Percentiles rank a stretch among this genome's conserved stretches.
phyloP scores from a whole-genome alignment of 2,329 filamentous ascomycete genomes.

The Hypoxylon sp. region DNA sequence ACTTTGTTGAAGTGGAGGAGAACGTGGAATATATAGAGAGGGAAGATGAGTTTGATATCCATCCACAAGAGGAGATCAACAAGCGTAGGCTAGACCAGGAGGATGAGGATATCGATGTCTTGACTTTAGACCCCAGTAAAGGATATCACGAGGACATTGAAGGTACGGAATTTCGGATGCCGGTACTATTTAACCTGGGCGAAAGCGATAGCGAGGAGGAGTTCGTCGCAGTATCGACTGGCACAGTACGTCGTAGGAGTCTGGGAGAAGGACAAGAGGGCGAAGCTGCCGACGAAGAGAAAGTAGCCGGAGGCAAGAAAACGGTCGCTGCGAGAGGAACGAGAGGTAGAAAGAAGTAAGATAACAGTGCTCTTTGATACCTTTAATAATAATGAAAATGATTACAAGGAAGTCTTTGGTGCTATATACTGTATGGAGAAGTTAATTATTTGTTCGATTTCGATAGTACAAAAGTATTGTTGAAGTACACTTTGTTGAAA shows the following conservation, averaged over 20 bases:
- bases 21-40: slow-evolving; percentile 96
- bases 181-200: slow-evolving; percentile 90
- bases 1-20: slow-evolving; percentile 97
- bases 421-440: neutral
- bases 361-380: neutral
- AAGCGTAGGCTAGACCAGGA: slow-evolving; percentile 91
- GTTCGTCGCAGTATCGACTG: slow-evolving; percentile 75
- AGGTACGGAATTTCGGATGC: slow-evolving; percentile 83
- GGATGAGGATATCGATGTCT: slow-evolving; percentile 92
- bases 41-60: slow-evolving; percentile 98
- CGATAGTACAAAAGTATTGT: neutral
- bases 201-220: slow-evolving; percentile 98
- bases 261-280: slow-evolving; percentile 79
- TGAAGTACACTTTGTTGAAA: neutral
- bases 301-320: slow-evolving; percentile 52
- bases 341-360: slow-evolving; percentile 60
- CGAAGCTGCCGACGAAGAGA: slow-evolving; percentile 63
- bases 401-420: neutral
- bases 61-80: slow-evolving; percentile 93
- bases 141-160: slow-evolving; percentile 71
- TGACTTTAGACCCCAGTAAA: slow-evolving; percentile 80
- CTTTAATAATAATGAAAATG: slow-evolving; percentile 4
- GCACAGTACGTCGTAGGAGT: slow-evolving; percentile 90
- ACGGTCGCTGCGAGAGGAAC: slow-evolving; percentile 55
- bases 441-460: neutral